These are phyloP conservation scores for Trametes villosa DNA, from an alignment of 768 basidiomycete species.

Conservation along the genomic window DNA sequence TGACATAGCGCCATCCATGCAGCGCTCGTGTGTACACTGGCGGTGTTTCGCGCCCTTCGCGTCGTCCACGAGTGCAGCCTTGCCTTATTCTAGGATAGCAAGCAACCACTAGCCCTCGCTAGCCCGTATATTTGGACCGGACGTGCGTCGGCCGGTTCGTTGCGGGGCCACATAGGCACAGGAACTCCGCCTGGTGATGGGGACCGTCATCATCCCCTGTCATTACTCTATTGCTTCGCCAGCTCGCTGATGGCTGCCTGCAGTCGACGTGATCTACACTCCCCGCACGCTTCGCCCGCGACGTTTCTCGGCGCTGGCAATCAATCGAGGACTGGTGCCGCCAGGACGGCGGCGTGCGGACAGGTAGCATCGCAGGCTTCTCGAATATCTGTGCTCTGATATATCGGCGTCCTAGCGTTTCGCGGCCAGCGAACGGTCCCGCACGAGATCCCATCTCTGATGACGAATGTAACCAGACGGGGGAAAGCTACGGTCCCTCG, in stretches of 20 bases:
- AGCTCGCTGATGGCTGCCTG: too few species aligned
- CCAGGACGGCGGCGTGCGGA: too few species aligned
- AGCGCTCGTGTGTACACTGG: not conserved
- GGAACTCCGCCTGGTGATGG: not conserved
- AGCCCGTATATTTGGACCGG: not conserved
- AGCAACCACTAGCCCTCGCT: not conserved
- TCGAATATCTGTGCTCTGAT: too few species aligned
- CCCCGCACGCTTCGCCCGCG: too few species aligned
- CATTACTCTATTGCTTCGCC: not conserved
- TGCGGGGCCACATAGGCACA: not conserved
- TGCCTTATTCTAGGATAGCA: not conserved
- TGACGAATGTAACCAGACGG: too few species aligned
- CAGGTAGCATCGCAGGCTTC: too few species aligned
- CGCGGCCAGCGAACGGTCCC: too few species aligned
- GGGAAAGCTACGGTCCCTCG: too few species aligned
- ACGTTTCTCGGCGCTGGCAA: not conserved
- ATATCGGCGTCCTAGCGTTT: too few species aligned
- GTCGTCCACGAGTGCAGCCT: not conserved
- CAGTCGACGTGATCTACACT: not conserved
- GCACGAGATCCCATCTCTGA: too few species aligned
- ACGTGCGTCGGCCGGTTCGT: not conserved
- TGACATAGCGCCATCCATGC: too few species aligned
- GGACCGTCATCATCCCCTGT: not conserved
- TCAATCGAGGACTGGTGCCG: not conserved
- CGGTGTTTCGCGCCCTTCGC: not conserved